A percentile compares a stretch with the other conserved stretches of the same genome.
Evolutionary conservation across 257 asterid species (phyloP).

Genomic region (Salvia miltiorrhiza): DNA sequence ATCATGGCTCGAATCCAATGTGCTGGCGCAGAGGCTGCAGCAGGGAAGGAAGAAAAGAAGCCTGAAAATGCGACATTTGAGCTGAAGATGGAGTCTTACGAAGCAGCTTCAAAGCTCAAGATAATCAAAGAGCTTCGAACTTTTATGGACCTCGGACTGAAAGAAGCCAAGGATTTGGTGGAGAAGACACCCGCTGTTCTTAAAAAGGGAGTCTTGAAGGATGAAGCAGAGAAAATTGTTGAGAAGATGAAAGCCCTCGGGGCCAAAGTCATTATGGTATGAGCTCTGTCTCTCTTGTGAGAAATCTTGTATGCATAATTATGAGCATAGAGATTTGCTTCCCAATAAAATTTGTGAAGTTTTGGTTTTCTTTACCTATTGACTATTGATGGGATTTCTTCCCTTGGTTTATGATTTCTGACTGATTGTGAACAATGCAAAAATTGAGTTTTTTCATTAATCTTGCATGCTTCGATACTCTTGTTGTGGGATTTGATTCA

Average conservation of each 20-base stretch:
- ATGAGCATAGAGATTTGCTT: background rate
- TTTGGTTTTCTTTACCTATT: background rate
- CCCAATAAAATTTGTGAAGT: background rate
- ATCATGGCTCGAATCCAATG: conserved; percentile 51
- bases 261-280: conserved; percentile 46
- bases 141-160: conserved; percentile 38
- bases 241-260: conserved; percentile 51
- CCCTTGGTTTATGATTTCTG: conserved; percentile 9
- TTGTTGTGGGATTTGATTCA: conserved; percentile 1
- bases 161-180: conserved; percentile 49
- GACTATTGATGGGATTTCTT: background rate
- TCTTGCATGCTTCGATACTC: background rate
- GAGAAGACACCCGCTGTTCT: conserved; percentile 41
- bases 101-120: conserved; percentile 67
- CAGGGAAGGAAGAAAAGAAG: conserved; percentile 52
- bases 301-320: background rate
- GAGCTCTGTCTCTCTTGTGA: background rate
- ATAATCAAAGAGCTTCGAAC: conserved; percentile 47
- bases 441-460: background rate
- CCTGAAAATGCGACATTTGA: conserved; percentile 72
- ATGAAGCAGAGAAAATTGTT: conserved; percentile 38
- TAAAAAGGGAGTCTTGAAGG: conserved; percentile 44
- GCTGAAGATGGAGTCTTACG: conserved; percentile 69
- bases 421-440: conserved; percentile 1
- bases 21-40: conserved; percentile 37